Evolutionary conservation across 345 rosid genomes (phyloP), one percentile per base, ranked within the genome.

Genomic region (Murraya paniculata): DNA sequence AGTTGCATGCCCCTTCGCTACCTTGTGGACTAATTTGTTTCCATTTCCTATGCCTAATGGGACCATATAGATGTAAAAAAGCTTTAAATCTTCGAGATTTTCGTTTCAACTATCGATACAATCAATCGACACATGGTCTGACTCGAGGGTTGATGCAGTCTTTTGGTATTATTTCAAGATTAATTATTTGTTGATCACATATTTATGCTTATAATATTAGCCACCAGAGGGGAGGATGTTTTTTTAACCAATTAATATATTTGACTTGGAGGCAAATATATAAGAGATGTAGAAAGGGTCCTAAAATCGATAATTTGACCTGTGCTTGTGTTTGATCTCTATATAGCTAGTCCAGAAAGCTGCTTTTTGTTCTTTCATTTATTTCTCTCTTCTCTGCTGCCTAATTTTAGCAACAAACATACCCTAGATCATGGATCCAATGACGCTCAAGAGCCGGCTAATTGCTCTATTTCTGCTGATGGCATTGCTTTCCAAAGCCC

Each of bases 71-170:
- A 11, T 45, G 50, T 45, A 45, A 11, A 45, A 19, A 39, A 65
- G 33, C 41, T 24, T 18, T 18, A 1, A 53, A 9, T 53, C 82
- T 27, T 81, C 79, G 87, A 82, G 88, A 87, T 85, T 68, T 81
- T 74, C 82, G 72, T 56, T 50, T 36, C 61, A 25, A 53, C 18
- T 53, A 24, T 68, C 55, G 66, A 24, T 76, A 48, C 72, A 45
- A 65, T 75, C 14, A 79, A 80, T 70, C 21, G 78, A 82, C 86
- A 87, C 88, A 83, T 86, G 86, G 81, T 84, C 79, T 77, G 86
- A 83, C 85, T 75, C 89, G 80, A 87, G 61, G 71, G 81, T 86
- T 81, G 21, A 83, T 76, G 87, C 60, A 81, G 25, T 64, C 58
- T 55, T 78, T 64, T 64, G 74, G 74, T 24, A 64, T 67, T 22